Evolutionary conservation across 106 monocot species (phyloP), one percentile per base, ranked within the genome.

Genomic region (Allium cepa): DNA sequence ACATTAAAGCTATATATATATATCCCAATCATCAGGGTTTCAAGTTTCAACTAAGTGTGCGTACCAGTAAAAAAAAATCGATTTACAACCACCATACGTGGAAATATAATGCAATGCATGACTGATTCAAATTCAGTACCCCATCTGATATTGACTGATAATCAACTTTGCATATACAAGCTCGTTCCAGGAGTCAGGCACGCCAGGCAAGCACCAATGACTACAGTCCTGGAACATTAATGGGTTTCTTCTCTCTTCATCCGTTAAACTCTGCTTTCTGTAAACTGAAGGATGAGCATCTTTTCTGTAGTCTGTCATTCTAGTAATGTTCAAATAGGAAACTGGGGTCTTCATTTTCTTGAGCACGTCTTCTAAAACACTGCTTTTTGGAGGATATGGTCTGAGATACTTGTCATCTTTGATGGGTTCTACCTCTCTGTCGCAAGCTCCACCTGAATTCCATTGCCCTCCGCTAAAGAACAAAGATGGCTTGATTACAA

Each of bases 181-280:
- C 76, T 96, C 96, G 48, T 96, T 96, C 92, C 96, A 96, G 4
- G 96, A 78, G 76, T 96, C 96, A 0, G 96, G 92, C 16, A 96
- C 96, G 66, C 96, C 92, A 61, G 92, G 96, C 12, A 96, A 64
- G 78, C 96, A 96, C 96, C 92, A 96, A 64, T 96, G 96, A 71
- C 96, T 96, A 77, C 96, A 96, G 62, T 96, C 96, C 76, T 96
- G 96, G 49, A 68, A 78, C 22, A 64, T 57, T 2, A 81, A 75
- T 3, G 79, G 82, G 7, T 75, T 64, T 45, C 61, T 80, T 59
- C 81, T 75, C 70, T 86, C 80, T 12, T 72, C 82, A 28, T 85
- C 86, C 0, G 78, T 77, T 26, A 78, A 47, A 22, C 72, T 81
- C 48, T 63, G 81, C 66, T 78, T 86, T 60, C 88, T 71, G 46